Base-by-base conservation (phyloP, 805 yeast species). In the Yueomyces sinensis region DNA sequence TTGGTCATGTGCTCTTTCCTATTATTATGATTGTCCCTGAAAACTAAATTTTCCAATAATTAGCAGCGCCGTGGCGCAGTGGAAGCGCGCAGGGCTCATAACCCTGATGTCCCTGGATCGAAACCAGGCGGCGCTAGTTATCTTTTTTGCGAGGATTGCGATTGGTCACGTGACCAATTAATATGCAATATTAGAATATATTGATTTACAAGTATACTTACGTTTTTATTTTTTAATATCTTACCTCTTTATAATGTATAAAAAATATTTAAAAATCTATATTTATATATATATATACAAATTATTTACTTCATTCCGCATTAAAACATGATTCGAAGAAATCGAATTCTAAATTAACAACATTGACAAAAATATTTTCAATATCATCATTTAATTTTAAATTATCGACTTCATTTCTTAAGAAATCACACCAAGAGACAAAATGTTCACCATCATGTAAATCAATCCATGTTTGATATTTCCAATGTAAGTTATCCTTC, bases 81-180 rank as follows among this genome's bases (percentile, higher is more conserved):
- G 91, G 91, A 80, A 80, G 89, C 89, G 89, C 87, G 89, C 87
- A 77, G 89, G 89, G 91, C 91, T 80, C 91, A 80, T 80, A 80
- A 80, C 91, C 87, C 89, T 79, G 87, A 80, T 77, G 89, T 78
- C 91, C 84, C 72, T 65, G 84, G 91, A 80, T 80, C 91, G 91
- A 80, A 79, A 80, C 89, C 14, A 18, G 19, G 32, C 32, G 32
- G 24, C 32, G 32, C 32, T 30, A 30, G n/a, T n/a, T n/a, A n/a
- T n/a, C n/a, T n/a, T n/a, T n/a, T n/a, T n/a, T n/a, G n/a, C n/a
- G n/a, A n/a, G n/a, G n/a, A n/a, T n/a, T n/a, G n/a, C n/a, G n/a
- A n/a, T n/a, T n/a, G n/a, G n/a, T n/a, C n/a, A n/a, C n/a, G n/a
- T n/a, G n/a, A n/a, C n/a, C n/a, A n/a, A n/a, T n/a, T n/a, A n/a